Conservation (phyloP, 495 filamentous ascomycete species). For the Lichina pygmaea region DNA sequence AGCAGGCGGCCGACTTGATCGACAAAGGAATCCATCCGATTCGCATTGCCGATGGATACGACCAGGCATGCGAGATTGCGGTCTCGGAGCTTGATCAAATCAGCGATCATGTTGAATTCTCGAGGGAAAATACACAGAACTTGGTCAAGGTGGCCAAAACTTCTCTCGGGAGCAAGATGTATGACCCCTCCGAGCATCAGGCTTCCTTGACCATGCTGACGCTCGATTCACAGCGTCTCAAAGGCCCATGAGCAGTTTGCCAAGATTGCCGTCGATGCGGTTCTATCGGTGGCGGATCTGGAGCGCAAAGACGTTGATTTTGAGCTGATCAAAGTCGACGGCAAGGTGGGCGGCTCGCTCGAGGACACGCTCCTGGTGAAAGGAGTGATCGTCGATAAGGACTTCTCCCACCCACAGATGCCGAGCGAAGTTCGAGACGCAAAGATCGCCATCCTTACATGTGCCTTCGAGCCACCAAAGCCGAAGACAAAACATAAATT, state of each 20-base stretch:
- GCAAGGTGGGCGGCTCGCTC: conserved; percentile 87
- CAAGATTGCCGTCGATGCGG: conserved; percentile 87
- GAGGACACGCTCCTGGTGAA: conserved; percentile 88
- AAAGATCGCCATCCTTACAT: conserved; percentile 92
- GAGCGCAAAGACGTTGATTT: conserved; percentile 96
- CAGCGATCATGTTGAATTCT: conserved; percentile 72
- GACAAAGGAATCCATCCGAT: conserved; percentile 99
- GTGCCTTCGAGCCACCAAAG: conserved; percentile 98
- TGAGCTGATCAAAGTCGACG: conserved; percentile 96
- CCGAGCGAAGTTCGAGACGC: conserved; percentile 78
- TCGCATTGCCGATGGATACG: conserved; percentile 91
- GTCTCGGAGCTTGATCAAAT: conserved; percentile 78
- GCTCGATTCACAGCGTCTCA: conserved; percentile 28
- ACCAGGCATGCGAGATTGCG: conserved; percentile 89
- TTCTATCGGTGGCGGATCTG: conserved; percentile 86
- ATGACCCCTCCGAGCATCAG: conserved; percentile 6
- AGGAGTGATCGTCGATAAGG: conserved; percentile 96
- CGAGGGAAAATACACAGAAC: conserved; percentile 47
- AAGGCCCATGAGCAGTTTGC: conserved; percentile 97
- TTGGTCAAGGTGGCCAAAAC: conserved; percentile 85
- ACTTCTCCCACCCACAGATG: conserved; percentile 99
- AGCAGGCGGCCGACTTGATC: conserved; percentile 94
- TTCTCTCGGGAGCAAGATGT: conserved; percentile 93
- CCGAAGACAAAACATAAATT: conserved; percentile 99
- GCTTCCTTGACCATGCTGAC: conserved; percentile 11